Conservation (phyloP, 73 alveolate species). For the Paramecium biaurelia region DNA sequence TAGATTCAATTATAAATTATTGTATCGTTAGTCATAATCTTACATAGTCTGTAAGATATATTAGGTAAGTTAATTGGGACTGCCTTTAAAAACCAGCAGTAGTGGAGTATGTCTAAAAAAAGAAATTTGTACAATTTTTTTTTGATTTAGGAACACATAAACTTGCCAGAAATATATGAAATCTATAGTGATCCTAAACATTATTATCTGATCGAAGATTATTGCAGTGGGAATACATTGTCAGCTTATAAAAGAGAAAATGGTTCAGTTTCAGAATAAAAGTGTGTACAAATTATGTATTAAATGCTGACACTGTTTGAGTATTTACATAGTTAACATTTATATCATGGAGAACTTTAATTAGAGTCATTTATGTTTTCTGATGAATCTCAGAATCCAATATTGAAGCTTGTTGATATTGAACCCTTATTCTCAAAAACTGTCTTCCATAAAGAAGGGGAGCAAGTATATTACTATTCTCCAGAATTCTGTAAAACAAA, state of each 20-base stretch:
- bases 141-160: background rate
- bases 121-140: background rate
- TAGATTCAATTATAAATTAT: background rate
- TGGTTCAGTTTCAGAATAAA: background rate
- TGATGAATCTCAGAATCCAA: background rate
- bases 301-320: background rate
- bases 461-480: background rate
- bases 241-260: background rate
- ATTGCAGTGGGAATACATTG: background rate
- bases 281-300: background rate
- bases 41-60: background rate
- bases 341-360: background rate
- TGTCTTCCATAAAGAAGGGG: background rate
- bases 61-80: background rate
- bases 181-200: background rate
- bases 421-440: conserved; percentile 18
- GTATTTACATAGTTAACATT: background rate
- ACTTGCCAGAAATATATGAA: background rate
- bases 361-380: background rate
- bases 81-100: background rate
- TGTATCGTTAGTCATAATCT: background rate
- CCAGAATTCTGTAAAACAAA: background rate
- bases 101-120: conserved; percentile 11
- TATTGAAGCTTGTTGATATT: background rate
- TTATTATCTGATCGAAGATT: conserved; percentile 30